These are phyloP conservation scores for Globisporangium cystogenes DNA, from an alignment of 352 stramenopile genomes.

Conservation along the genomic window DNA sequence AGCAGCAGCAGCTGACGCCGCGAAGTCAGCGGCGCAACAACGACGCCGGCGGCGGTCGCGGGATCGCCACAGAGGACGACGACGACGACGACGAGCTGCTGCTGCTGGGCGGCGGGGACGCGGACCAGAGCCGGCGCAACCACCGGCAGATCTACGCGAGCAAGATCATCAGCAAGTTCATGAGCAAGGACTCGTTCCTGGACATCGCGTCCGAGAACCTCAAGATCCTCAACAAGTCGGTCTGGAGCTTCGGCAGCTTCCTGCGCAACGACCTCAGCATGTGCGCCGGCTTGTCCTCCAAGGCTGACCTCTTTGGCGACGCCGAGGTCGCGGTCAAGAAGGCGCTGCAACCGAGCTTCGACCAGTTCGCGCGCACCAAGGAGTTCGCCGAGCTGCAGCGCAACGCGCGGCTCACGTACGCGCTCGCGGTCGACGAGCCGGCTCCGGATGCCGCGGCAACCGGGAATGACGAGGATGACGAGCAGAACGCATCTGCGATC, in stretches of 20 bases:
- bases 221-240: slow-evolving; percentile 73
- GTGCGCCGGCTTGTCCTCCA: slow-evolving; percentile 63
- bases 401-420: slow-evolving; percentile 53
- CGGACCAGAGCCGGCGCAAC: slow-evolving; percentile 17
- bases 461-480: slow-evolving; percentile 7
- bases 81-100: slow-evolving; percentile 9
- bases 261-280: slow-evolving; percentile 72
- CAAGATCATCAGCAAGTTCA: slow-evolving; percentile 87
- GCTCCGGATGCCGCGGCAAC: not conserved
- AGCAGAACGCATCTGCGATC: slow-evolving; percentile 6
- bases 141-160: slow-evolving; percentile 66
- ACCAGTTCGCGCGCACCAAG: slow-evolving; percentile 45
- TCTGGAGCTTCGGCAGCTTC: slow-evolving; percentile 72
- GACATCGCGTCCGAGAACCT: slow-evolving; percentile 77
- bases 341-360: slow-evolving; percentile 66
- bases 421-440: slow-evolving; percentile 17
- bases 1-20: not conserved
- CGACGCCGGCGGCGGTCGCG: not conserved
- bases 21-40: slow-evolving; percentile 9
- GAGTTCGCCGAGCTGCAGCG: slow-evolving; percentile 52
- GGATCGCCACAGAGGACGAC: slow-evolving; percentile 2
- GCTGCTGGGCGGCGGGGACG: slow-evolving; percentile 16
- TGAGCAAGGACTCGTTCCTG: slow-evolving; percentile 75
- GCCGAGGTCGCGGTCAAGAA: slow-evolving; percentile 67
- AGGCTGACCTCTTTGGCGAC: slow-evolving; percentile 75